Base-by-base conservation (phyloP, 164 flowering plant species). In the Chloranthus sessilifolius region DNA sequence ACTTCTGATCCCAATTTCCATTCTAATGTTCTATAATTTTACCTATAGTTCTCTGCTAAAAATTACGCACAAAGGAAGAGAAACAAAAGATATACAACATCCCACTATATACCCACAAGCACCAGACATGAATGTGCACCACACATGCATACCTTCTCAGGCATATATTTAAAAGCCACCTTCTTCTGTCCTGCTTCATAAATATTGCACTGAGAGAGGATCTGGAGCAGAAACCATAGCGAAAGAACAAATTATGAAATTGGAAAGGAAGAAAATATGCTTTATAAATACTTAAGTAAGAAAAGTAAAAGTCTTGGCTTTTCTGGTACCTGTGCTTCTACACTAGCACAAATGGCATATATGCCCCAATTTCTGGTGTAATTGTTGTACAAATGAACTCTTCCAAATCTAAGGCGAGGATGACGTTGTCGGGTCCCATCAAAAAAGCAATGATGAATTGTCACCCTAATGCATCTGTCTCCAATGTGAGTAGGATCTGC, bases 101-200 rank as follows among this genome's bases (percentile, higher is more conserved):
- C n/a, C n/a, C n/a, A n/a, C n/a, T n/a, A n/a, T n/a, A n/a, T n/a
- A n/a, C n/a, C n/a, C n/a, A n/a, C n/a, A n/a, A n/a, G n/a, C n/a
- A n/a, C n/a, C n/a, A n/a, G n/a, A n/a, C n/a, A n/a, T n/a, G n/a
- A n/a, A n/a, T n/a, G n/a, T n/a, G n/a, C n/a, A n/a, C n/a, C n/a
- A n/a, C n/a, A n/a, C n/a, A n/a, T n/a, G n/a, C n/a, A n/a, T 58
- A 86, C 99, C 95, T 84, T 88, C 50, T 92, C 99, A 0, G 77
- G 47, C 34, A 63, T 51, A 63, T 82, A 82, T 47, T 79, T 76
- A 38, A 88, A 82, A 25, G 82, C 79, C 35, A 59, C 60, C 65
- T 86, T 92, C 80, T 86, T 86, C 47, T 82, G 60, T 20, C 95
- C 98, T 16, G 89, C 97, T 81, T 92, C 97, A 59, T 92, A 92